Percentiles rank a stretch among this genome's conserved stretches.
Conservation (phyloP, 176 grass and related monocot genomes). For the Ananas comosus region DNA sequence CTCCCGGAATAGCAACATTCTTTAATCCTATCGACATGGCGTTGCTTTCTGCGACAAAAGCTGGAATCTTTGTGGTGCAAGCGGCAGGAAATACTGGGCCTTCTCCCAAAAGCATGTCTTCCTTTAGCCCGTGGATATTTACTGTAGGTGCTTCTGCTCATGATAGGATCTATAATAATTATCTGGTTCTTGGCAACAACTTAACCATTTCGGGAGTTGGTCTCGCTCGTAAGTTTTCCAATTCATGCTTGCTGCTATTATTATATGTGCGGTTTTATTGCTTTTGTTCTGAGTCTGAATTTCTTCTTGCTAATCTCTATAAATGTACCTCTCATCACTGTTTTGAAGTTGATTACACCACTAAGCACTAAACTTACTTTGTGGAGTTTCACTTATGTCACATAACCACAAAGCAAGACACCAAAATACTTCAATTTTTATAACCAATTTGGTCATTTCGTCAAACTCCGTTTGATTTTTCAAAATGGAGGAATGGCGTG, state of each 20-base stretch:
- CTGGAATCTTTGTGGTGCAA: constrained; percentile 96
- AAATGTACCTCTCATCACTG: no score
- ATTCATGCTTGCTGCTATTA: not conserved
- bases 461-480: no score
- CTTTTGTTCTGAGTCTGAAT: not conserved
- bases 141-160: constrained; percentile 91
- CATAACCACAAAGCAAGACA: no score
- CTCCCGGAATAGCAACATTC: constrained; percentile 82
- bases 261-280: not conserved
- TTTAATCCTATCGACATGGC: constrained; percentile 99
- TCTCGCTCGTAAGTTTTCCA: constrained; percentile 69
- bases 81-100: constrained; percentile 97
- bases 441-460: no score
- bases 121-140: constrained; percentile 97
- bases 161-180: constrained; percentile 86
- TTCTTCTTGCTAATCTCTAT: no score
- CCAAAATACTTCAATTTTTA: no score
- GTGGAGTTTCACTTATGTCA: no score
- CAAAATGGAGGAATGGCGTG: no score
- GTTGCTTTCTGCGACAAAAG: constrained; percentile 72
- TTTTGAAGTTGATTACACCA: no score
- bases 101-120: constrained; percentile 81
- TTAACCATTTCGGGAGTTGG: constrained; percentile 82
- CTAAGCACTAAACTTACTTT: no score
- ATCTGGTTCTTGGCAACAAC: constrained; percentile 83